Evolutionary conservation across 129 eudicot species (phyloP), one percentile per base, ranked within the genome.

Genomic region (Tagetes erecta): DNA sequence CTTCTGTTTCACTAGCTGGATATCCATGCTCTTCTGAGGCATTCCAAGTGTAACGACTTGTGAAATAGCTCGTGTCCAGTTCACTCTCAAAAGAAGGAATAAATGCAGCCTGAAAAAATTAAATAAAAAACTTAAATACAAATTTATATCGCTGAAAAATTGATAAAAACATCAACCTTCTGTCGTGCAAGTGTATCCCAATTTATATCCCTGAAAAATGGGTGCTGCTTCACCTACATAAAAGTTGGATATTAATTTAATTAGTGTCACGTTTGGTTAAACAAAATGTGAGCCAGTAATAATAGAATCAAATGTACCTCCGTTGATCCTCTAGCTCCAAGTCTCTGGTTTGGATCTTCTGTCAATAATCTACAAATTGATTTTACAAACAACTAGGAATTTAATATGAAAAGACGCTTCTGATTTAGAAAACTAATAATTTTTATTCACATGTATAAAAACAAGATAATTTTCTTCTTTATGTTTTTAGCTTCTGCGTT

Each of bases 121-220:
- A 13, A 78, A 47, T 30, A 70, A n/a, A 45, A 51, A 58, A 30
- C 39, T 2, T 68, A 36, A 78, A 55, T 70, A 76, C 56, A 76
- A 39, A 50, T 8, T 52, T 10, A 37, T 7, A 37, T 11, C 37
- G 6, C 10, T 14, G 13, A 31, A 33, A 11, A 46, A 68, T 33
- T 68, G 42, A 30, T 49, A 6, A 44, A 34, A 35, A 44, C n/a
- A 12, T 1, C 34, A 40, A 95, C 99, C 99, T 95, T 95, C 66
- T 95, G 99, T 69, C 97, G 88, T 34, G 97, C 99, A 75, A 95
- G 96, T 2, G 99, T 95, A 63, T 91, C 94, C 99, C 99, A 95
- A 76, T 95, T 95, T 37, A 95, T 95, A 81, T 95, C 99, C 77
- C 94, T 81, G 84, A 95, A 95, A 80, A 87, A 93, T 20, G 84